These are phyloP conservation scores for Pichia deserticola DNA, from an alignment of 805 yeast genomes.

Conservation along the genomic window DNA sequence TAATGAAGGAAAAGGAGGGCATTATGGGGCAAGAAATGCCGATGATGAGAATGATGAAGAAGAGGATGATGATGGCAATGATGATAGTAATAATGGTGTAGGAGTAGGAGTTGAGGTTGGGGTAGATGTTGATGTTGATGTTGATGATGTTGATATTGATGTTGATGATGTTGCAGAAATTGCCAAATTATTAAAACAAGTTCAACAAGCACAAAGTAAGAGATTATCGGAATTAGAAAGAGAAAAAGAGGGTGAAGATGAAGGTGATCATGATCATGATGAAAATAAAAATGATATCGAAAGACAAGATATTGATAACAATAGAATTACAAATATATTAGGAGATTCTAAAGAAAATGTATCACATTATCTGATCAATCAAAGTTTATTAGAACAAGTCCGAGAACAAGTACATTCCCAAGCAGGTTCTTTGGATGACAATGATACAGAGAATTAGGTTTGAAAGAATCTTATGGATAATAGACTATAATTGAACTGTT, in stretches of 20 bases:
- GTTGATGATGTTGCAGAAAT: constrained; percentile 14
- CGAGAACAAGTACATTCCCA: constrained; percentile 3
- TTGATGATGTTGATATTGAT: constrained; percentile 3
- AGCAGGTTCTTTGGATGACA: neutral
- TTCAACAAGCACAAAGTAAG: constrained; percentile 9
- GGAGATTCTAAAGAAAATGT: constrained; percentile 5
- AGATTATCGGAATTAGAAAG: neutral
- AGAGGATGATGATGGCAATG: neutral
- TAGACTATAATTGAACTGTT: too few relatives aligned
- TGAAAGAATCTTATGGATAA: too few relatives aligned
- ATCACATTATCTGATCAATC: constrained; percentile 1
- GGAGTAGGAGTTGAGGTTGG: constrained; percentile 1
- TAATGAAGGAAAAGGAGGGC: neutral
- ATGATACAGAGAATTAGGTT: neutral
- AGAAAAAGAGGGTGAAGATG: neutral
- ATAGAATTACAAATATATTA: too few relatives aligned
- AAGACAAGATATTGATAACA: neutral
- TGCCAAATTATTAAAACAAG: constrained; percentile 12
- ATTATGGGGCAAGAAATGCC: neutral
- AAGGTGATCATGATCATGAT: neutral
- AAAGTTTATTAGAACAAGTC: constrained; percentile 7
- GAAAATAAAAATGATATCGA: neutral
- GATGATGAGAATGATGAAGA: neutral
- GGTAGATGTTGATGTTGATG: neutral
- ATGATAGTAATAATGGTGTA: neutral